Percentiles rank a stretch among this genome's conserved stretches.
phyloP scores from a whole-genome alignment of 192 early-diverging fungal species.

The Mortierella hygrophila region DNA sequence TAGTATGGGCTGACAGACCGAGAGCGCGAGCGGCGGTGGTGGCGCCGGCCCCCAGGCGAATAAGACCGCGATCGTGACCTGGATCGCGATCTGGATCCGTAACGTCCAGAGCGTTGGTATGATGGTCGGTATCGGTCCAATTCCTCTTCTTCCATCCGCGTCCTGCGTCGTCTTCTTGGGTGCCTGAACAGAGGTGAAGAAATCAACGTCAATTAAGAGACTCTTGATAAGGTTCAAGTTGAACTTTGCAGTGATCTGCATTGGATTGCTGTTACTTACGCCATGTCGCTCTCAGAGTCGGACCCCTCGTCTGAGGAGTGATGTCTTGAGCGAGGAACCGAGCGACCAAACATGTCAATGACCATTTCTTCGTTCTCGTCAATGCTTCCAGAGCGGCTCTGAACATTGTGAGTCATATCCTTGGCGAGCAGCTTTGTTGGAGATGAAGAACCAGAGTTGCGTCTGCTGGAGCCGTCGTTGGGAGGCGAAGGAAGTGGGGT shows the following conservation, averaged over 20 bases:
- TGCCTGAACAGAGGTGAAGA: conserved; percentile 9
- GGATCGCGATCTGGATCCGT: conserved; percentile 31
- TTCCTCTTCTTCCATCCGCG: conserved; percentile 33
- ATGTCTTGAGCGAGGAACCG: conserved; percentile 44
- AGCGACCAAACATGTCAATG: conserved; percentile 47
- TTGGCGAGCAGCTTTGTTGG: conserved; percentile 18
- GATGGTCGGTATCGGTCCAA: conserved; percentile 18
- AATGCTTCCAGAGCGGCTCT: conserved; percentile 36
- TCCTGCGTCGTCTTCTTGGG: conserved; percentile 32
- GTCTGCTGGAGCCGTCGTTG: conserved; percentile 11
- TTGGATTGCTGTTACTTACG: conserved; percentile 19
- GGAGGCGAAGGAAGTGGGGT: conserved; percentile 38
- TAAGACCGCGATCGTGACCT: conserved; percentile 35
- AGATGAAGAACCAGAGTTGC: conserved; percentile 10
- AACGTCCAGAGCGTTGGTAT: conserved; percentile 25
- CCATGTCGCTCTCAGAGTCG: conserved; percentile 29
- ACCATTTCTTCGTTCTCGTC: conserved; percentile 55
- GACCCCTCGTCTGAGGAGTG: conserved; percentile 49
- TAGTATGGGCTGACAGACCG: conserved; percentile 47
- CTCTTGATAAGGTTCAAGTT: background rate
- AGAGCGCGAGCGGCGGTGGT: conserved; percentile 41
- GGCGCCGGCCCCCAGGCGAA: conserved; percentile 23
- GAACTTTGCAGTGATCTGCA: background rate
- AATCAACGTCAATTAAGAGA: background rate
- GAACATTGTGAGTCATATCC: conserved; percentile 53